Evolutionary conservation across 2,329 filamentous ascomycete genomes (phyloP), one percentile per base, ranked within the genome.

Genomic region (Aspergillus ruber): DNA sequence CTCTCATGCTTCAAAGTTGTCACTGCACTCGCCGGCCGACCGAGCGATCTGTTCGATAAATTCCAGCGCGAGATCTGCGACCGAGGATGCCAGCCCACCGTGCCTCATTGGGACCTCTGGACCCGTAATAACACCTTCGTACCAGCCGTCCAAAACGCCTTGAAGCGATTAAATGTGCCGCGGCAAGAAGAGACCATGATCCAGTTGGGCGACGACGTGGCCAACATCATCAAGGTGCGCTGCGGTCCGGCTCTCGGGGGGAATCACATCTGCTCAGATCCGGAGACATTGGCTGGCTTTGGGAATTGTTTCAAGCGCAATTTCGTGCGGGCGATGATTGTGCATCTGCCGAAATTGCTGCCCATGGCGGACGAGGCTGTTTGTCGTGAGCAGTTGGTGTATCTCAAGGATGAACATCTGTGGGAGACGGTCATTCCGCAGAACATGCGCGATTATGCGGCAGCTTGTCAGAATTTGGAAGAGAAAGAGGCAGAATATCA

Each of bases 1-100:
- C 88, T 90, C 50, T 84, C 88, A 42, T 96, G 86, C 63, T 83
- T 87, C 54, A 95, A 74, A 45, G 90, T 95, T 21, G 89, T 96
- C n/a, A 86, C 91, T 36, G 87, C 88, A 6, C 56, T 66, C 10
- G 56, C 61, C 39, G 55, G 60, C 42, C 60, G 63, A 46, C 63
- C 63, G 2, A 51, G 50, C 36, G 57, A 64, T 17, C 43, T 66
- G 12, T 65, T 61, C 52, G 51, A 62, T 18, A 62, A 61, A 43
- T 66, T 66, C 47, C 63, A 66, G 50, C 56, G 52, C 13, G 63
- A 66, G 42, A 61, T 66, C 53, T 66, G 63, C 47, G 61, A 63
- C 13, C 50, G 46, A 29, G 63, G 63, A 43, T 66, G 63, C 33
- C 59, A 65, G 36, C 63, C 63, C 12, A 65, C 61, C 9, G 54